Evolutionary conservation across 2,329 filamentous ascomycete species (phyloP), one percentile per base, ranked within the genome.

Genomic region (Cephalotrichum gorgonifer): DNA sequence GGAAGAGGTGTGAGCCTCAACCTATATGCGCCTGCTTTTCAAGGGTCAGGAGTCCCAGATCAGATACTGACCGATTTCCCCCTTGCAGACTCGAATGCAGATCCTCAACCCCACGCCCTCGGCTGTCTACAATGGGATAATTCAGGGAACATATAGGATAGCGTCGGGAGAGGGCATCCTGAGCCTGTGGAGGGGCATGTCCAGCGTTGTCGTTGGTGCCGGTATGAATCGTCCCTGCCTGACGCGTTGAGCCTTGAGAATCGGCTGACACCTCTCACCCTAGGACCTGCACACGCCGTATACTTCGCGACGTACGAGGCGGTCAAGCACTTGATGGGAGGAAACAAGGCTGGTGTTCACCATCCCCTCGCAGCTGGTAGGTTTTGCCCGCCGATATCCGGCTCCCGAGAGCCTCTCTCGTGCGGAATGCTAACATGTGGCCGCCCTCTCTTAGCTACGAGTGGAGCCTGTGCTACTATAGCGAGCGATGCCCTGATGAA

Each of bases 401-500:
- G 12, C n/a, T 15, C 12, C 4, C 12, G 4, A 14, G 30, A 14
- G 27, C 17, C 11, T 22, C 17, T 11, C 35, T 22, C 11, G 17
- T n/a, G 17, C 11, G 12, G 12, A 20, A 8, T 39, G 43, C 51
- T 57, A 48, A 58, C 39, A 7, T 30, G 41, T 43, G n/a, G n/a
- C n/a, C 22, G 35, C 39, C 9, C 31, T 35, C n/a, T 30, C 25
- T 51, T 63, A 95, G 93, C 88, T 53, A 85, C 88, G 54, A 95
- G 89, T 63, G 93, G 93, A 68, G 91, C 93, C 52, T 87, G 87
- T 58, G 93, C 93, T 55, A 97, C 93, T 7, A 96, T 97, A 64
- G 88, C 91, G 31, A 96, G 90, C 65, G 93, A 98, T 73, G 93
- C 93, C 49, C 81, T 98, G 56, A 98, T 98, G 93, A 98, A 97